Percentiles rank a stretch among this genome's conserved stretches.
Conservation (phyloP, 305 asterid species). For the Fraxinus sp. region DNA sequence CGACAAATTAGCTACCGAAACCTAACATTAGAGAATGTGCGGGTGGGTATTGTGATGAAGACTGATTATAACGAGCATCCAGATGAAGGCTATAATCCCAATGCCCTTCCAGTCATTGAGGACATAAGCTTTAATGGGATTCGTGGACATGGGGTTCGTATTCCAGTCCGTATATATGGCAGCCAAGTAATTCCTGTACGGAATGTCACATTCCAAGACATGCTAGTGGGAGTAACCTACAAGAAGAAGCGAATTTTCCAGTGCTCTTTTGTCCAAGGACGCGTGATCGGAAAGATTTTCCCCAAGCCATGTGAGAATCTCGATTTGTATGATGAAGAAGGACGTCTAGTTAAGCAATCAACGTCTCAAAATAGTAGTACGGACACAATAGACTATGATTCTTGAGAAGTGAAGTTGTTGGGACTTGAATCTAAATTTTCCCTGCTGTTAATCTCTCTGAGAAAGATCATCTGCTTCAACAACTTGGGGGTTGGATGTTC, state of each 20-base stretch:
- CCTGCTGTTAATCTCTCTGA: background rate
- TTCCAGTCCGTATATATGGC: conserved; percentile 83
- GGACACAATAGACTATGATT: conserved; percentile 56
- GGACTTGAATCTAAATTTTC: conserved; percentile 1
- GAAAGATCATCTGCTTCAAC: conserved; percentile 4
- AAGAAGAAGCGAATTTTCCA: conserved; percentile 88
- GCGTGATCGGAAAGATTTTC: conserved; percentile 72
- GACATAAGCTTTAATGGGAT: conserved; percentile 64
- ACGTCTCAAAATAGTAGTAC: conserved; percentile 35
- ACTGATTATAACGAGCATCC: conserved; percentile 93
- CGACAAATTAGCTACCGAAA: conserved; percentile 61
- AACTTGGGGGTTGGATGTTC: conserved; percentile 19
- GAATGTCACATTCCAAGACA: conserved; percentile 64
- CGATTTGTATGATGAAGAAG: conserved; percentile 67
- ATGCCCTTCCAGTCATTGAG: conserved; percentile 72
- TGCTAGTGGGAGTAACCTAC: conserved; percentile 80
- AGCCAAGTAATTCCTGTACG: conserved; percentile 63
- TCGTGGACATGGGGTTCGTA: conserved; percentile 77
- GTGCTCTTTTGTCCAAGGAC: conserved; percentile 82
- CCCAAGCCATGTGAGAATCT: conserved; percentile 85
- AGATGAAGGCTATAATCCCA: conserved; percentile 67
- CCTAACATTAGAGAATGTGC: conserved; percentile 71
- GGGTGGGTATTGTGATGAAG: conserved; percentile 85
- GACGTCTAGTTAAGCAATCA: conserved; percentile 49
- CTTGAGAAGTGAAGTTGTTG: conserved; percentile 29